These are phyloP conservation scores for Backusella liffmaniae DNA, from an alignment of 192 early-diverging fungal genomes.

Conservation along the genomic window DNA sequence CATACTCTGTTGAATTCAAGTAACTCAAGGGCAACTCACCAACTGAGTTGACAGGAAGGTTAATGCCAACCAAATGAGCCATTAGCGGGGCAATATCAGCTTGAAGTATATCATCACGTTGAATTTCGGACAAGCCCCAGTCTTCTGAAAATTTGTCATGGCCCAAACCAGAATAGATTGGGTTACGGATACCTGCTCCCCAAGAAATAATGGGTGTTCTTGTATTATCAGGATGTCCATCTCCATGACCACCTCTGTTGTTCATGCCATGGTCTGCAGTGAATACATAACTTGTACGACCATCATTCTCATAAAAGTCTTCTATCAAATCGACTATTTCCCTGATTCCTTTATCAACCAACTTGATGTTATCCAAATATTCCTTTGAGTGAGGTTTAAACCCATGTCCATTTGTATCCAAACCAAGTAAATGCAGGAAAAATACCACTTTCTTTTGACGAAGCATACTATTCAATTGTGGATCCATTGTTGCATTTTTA, in stretches of 20 bases:
- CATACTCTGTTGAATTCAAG: conserved; percentile 66
- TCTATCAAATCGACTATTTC: conserved; percentile 69
- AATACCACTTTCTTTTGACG: conserved; percentile 80
- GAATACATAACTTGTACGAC: conserved; percentile 86
- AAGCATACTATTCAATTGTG: conserved; percentile 54
- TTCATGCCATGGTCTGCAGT: conserved; percentile 97
- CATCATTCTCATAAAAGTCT: conserved; percentile 76
- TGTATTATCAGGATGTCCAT: conserved; percentile 95
- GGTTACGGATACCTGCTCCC: conserved; percentile 86
- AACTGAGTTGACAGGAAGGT: conserved; percentile 92
- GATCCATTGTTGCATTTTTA: conserved; percentile 42
- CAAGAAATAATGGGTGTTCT: conserved; percentile 92
- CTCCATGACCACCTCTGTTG: conserved; percentile 89
- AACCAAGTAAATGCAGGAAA: conserved; percentile 92
- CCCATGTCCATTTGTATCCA: conserved; percentile 95
- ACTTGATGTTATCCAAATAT: conserved; percentile 83
- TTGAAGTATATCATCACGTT: conserved; percentile 85
- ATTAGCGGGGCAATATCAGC: conserved; percentile 97
- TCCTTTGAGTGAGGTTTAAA: conserved; percentile 81
- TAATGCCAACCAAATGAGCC: conserved; percentile 83
- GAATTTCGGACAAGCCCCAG: conserved; percentile 65
- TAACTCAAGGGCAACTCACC: conserved; percentile 84
- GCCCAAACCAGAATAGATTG: conserved; percentile 54
- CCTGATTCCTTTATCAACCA: conserved; percentile 78
- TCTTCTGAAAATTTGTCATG: conserved; percentile 72